Conservation (phyloP, 2,329 filamentous ascomycete genomes). For the Ascochyta viciae-villosae region DNA sequence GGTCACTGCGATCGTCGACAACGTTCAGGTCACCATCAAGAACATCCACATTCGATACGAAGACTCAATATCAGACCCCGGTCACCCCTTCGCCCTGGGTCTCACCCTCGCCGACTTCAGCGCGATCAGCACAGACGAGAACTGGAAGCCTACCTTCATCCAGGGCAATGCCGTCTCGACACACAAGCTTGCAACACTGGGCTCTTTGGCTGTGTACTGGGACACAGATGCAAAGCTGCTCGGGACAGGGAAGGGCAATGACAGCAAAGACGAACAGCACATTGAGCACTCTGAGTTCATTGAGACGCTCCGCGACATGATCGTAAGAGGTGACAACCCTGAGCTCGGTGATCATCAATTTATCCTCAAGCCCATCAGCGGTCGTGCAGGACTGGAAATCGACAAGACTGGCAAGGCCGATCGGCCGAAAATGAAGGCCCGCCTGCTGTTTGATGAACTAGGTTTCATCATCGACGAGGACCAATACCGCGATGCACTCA, state of each 20-base stretch:
- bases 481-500: constrained; percentile 94
- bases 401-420: constrained; percentile 87
- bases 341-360: constrained; percentile 76
- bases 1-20: constrained; percentile 96
- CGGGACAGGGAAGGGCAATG: constrained; percentile 78
- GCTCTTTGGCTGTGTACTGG: constrained; percentile 94
- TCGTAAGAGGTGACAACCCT: constrained; percentile 72
- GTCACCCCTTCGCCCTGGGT: constrained; percentile 92
- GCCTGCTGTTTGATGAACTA: constrained; percentile 93
- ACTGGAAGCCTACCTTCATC: constrained; percentile 96
- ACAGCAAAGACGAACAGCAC: constrained; percentile 64
- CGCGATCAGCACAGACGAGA: constrained; percentile 90
- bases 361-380: constrained; percentile 94
- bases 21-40: constrained; percentile 95
- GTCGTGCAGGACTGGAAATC: constrained; percentile 91
- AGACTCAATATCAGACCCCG: constrained; percentile 92
- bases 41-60: constrained; percentile 99
- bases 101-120: constrained; percentile 95
- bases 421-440: constrained; percentile 86
- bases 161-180: constrained; percentile 83
- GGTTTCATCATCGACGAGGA: constrained; percentile 97
- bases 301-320: constrained; percentile 77
- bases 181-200: constrained; percentile 91
- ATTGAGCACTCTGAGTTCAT: constrained; percentile 80
- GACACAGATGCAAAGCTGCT: constrained; percentile 90